Percentiles rank a stretch among this genome's conserved stretches.
Evolutionary conservation across 1,139 yeast species (phyloP).

Genomic region (Sugiyamaella japonica): DNA sequence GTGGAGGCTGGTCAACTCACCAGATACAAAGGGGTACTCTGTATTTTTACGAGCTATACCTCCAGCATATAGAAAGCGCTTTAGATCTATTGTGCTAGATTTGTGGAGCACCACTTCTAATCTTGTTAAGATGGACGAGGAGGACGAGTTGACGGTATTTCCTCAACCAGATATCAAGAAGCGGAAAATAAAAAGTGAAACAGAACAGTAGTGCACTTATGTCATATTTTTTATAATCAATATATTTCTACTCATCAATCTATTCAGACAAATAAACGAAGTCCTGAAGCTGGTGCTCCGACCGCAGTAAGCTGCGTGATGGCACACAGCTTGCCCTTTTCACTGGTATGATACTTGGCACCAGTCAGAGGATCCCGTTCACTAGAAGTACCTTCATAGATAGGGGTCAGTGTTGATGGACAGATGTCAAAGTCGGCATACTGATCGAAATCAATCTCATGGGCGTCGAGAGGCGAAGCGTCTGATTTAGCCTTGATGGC

Average conservation of each 20-base stretch:
- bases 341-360: conserved; percentile 76
- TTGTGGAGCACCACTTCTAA: too few relatives aligned
- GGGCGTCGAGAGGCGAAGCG: conserved; percentile 75
- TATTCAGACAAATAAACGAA: conserved; percentile 44
- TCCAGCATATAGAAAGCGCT: conserved; percentile 4
- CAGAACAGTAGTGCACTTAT: background rate
- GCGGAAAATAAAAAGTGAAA: background rate
- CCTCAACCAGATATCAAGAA: background rate
- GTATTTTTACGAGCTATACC: conserved; percentile 10
- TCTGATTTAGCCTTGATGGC: conserved; percentile 82
- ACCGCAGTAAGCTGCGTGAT: conserved; percentile 76
- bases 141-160: background rate
- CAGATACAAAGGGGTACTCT: conserved; percentile 8
- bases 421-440: conserved; percentile 90
- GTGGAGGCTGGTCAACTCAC: background rate
- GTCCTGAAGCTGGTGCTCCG: conserved; percentile 96
- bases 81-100: background rate
- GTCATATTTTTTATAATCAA: background rate
- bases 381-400: conserved; percentile 69
- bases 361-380: conserved; percentile 87
- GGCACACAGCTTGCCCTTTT: conserved; percentile 74
- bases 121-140: background rate
- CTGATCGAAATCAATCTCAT: conserved; percentile 90
- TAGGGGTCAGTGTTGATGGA: conserved; percentile 83
- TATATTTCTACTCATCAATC: conserved; percentile 1